Evolutionary conservation across 2,329 filamentous ascomycete species (phyloP).

Genomic region (Pseudocercospora cruenta): DNA sequence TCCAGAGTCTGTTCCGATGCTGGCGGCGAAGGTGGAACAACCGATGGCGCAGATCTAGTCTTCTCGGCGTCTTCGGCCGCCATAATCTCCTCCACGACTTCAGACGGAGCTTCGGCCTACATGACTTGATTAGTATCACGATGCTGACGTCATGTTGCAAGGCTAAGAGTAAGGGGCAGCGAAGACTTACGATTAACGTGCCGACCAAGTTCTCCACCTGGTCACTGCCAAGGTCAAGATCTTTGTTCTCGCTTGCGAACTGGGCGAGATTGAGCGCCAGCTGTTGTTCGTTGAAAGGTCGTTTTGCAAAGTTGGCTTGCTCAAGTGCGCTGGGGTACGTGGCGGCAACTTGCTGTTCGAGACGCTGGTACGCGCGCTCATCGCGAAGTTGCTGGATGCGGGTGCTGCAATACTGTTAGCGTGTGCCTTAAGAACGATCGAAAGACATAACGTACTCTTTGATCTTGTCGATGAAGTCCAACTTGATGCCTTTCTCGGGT

Average conservation of each 20-base stretch:
- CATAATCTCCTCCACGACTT: constrained; percentile 46
- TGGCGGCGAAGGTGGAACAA: constrained; percentile 34
- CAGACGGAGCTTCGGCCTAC: constrained; percentile 48
- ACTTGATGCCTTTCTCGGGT: constrained; percentile 51
- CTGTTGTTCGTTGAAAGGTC: constrained; percentile 65
- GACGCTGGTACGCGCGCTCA: constrained; percentile 26
- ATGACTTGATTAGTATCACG: constrained; percentile 32
- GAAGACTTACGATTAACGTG: constrained; percentile 63
- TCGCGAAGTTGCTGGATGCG: constrained; percentile 31
- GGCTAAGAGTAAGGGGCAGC: constrained; percentile 24
- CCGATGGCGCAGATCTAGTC: constrained; percentile 27
- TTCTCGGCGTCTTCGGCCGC: constrained; percentile 35
- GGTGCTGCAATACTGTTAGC: constrained; percentile 26
- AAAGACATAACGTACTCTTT: constrained; percentile 46
- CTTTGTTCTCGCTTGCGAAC: constrained; percentile 56
- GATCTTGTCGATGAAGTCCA: constrained; percentile 66
- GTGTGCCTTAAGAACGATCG: not conserved
- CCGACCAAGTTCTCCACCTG: constrained; percentile 58
- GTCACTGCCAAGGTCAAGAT: constrained; percentile 52
- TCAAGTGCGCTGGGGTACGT: constrained; percentile 28
- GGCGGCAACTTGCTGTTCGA: constrained; percentile 10
- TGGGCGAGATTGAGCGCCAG: constrained; percentile 66
- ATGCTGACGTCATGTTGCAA: constrained; percentile 29
- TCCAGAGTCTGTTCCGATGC: constrained; percentile 38
- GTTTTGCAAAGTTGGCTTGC: constrained; percentile 47